Percentiles rank a stretch among this genome's conserved stretches.
Evolutionary conservation across 1,139 yeast genomes (phyloP).

Genomic region (Chernovozyma aurita): DNA sequence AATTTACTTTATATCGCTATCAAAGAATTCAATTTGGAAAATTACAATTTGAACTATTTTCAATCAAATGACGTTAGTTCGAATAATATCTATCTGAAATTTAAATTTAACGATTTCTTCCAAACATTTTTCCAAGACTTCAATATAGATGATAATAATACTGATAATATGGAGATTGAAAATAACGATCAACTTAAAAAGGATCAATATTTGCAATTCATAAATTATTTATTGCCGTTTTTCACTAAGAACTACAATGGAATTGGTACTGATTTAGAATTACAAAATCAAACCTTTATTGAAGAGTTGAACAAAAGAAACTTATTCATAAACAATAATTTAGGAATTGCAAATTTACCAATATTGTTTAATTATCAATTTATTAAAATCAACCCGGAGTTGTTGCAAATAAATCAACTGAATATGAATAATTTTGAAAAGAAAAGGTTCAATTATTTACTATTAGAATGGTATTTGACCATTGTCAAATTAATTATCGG

Average conservation of each 20-base stretch:
- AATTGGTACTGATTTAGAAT: neutral
- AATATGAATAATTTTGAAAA: slow-evolving; percentile 13
- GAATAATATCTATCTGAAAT: slow-evolving; percentile 4
- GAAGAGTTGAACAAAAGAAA: slow-evolving; percentile 8
- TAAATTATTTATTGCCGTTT: slow-evolving; percentile 15
- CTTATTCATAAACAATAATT: slow-evolving; percentile 31
- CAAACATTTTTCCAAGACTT: slow-evolving; percentile 6
- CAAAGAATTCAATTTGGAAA: slow-evolving; percentile 31
- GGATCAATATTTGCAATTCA: slow-evolving; percentile 6
- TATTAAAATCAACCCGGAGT: slow-evolving; percentile 17
- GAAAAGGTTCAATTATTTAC: slow-evolving; percentile 17
- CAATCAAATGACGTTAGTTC: slow-evolving; percentile 10
- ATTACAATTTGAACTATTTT: slow-evolving; percentile 10
- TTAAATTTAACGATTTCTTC: slow-evolving; percentile 7
- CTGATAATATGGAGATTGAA: slow-evolving; percentile 1
- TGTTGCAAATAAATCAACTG: slow-evolving; percentile 7
- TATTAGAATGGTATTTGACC: slow-evolving; percentile 39
- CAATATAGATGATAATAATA: no score
- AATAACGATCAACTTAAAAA: slow-evolving; percentile 5
- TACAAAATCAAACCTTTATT: neutral
- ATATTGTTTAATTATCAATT: slow-evolving; percentile 33
- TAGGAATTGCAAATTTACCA: slow-evolving; percentile 44
- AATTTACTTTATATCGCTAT: slow-evolving; percentile 33
- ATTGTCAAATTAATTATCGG: slow-evolving; percentile 29
- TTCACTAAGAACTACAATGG: slow-evolving; percentile 17